Evolutionary conservation across 2,329 filamentous ascomycete species (phyloP).

Genomic region (Monosporascus sp.): DNA sequence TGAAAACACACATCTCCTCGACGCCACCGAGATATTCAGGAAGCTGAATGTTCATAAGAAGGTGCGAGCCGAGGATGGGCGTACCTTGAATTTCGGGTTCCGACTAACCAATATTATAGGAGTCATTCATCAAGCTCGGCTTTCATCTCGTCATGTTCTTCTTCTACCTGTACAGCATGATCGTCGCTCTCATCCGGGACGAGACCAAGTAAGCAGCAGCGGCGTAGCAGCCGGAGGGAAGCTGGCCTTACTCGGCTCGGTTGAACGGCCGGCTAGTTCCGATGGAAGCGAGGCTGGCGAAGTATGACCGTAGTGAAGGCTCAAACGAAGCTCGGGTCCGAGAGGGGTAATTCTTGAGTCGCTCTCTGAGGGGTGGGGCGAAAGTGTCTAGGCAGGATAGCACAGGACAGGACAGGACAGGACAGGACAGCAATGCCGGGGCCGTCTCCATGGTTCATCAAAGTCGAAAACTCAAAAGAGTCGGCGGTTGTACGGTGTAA

Average conservation of each 20-base stretch:
- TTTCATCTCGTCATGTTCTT: slow-evolving; percentile 99
- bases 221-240: slow-evolving; percentile 7
- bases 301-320: not conserved
- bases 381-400: not conserved
- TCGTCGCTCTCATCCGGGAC: slow-evolving; percentile 92
- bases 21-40: slow-evolving; percentile 98
- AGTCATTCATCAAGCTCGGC: slow-evolving; percentile 98
- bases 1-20: slow-evolving; percentile 93
- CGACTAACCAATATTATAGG: slow-evolving; percentile 45
- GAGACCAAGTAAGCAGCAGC: slow-evolving; percentile 66
- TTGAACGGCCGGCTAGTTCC: not conserved
- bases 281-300: not conserved
- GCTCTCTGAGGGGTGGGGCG: not conserved
- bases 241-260: not conserved
- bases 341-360: not conserved
- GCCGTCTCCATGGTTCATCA: not conserved
- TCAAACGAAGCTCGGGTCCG: not conserved
- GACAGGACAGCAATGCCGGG: not conserved
- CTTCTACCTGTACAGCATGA: slow-evolving; percentile 99
- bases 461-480: not conserved
- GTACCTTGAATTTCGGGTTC: too few species aligned
- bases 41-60: slow-evolving; percentile 99
- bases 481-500: not conserved
- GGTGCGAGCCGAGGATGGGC: slow-evolving; percentile 42
- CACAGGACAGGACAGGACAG: not conserved